These are phyloP conservation scores for Scutellaria baicalensis DNA, from an alignment of 257 asterid genomes.

Conservation along the genomic window DNA sequence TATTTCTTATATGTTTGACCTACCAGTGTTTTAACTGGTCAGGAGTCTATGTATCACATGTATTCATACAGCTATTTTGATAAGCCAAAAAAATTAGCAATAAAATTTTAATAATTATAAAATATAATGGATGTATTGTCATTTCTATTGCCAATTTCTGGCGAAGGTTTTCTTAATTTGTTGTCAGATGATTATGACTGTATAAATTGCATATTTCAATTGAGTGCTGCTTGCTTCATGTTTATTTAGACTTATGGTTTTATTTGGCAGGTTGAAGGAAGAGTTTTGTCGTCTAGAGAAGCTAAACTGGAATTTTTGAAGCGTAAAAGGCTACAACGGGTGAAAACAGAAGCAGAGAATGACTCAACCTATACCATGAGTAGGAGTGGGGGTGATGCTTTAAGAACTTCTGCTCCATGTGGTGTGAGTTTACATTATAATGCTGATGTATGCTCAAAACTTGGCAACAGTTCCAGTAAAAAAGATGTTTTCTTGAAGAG, in stretches of 20 bases:
- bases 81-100: neutral
- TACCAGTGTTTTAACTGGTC: neutral
- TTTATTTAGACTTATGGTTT: neutral
- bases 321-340: slow-evolving; percentile 69
- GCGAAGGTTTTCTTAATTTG: neutral
- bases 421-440: slow-evolving; percentile 56
- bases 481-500: slow-evolving; percentile 58
- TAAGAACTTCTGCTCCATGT: slow-evolving; percentile 63
- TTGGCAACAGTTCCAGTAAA: slow-evolving; percentile 35
- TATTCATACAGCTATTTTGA: neutral
- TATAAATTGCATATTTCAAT: neutral
- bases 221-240: neutral
- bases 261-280: slow-evolving; percentile 19
- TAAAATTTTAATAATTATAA: neutral
- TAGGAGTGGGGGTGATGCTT: slow-evolving; percentile 79
- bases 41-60: neutral
- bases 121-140: neutral
- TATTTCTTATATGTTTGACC: neutral
- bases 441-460: slow-evolving; percentile 27
- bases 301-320: slow-evolving; percentile 87
- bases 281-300: slow-evolving; percentile 62
- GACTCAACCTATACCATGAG: slow-evolving; percentile 41
- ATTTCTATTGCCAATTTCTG: neutral
- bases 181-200: neutral
- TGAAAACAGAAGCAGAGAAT: slow-evolving; percentile 47